Base-by-base conservation (phyloP, 345 rosid genomes). In the Litchi chinensis region DNA sequence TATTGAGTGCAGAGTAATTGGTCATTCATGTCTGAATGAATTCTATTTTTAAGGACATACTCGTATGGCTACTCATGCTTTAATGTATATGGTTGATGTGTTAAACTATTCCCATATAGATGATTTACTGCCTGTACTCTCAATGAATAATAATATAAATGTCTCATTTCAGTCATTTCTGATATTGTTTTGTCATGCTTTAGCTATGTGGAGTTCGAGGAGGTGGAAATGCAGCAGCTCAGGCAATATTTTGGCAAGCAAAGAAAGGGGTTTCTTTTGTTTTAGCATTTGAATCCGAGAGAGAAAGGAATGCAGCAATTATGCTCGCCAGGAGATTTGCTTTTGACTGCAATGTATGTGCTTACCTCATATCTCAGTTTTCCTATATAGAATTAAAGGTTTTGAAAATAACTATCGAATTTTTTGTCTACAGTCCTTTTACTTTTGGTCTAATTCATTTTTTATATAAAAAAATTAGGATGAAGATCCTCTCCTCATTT, bases 191-290 rank as follows among this genome's bases (percentile, higher is more conserved):
- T 41, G 8, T 73, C 24, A 32, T 81, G 65, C 70, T 79, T 76
- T 76, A 96, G 99, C 83, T 96, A 21, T 96, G 99, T 70, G 98
- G 99, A 79, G 98, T 94, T 62, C 86, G 99, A 91, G 99, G 99
- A 80, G 98, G 95, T 22, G 99, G 98, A 48, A 96, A 94, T 79
- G 99, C 98, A 0, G 99, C 98, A 10, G 90, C 95, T 40, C 98
- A 96, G 79, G 98, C 98, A 65, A 65, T 91, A 85, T 96, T 90
- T 87, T 96, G 98, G 99, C 97, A 90, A 76, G 92, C 90, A 32
- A 93, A 89, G 83, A 88, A 87, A 84, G 97, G 92, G 2, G 71
- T 82, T 64, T 91, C 95, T 50, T 91, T 91, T 68, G 94, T 93
- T 41, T 82, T 96, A 76, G 98, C 98, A 71, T 94, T 96, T 39